phyloP scores from a whole-genome alignment of 345 rosid genomes.

The Cardiospermum halicacabum region DNA sequence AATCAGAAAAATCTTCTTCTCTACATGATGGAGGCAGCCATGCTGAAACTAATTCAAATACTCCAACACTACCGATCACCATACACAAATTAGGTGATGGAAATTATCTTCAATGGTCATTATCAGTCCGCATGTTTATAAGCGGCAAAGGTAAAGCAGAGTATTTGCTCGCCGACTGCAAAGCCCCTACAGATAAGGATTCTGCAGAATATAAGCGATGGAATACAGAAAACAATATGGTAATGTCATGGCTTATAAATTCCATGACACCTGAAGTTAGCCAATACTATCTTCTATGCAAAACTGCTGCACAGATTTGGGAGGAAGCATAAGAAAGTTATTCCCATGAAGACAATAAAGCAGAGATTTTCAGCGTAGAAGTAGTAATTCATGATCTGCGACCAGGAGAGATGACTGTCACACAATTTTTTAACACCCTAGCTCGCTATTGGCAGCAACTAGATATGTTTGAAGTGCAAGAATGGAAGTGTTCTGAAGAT shows the following conservation, averaged over 20 bases:
- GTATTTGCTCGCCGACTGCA: not conserved
- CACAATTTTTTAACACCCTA: not conserved
- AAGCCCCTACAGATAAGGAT: not conserved
- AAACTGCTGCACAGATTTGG: not conserved
- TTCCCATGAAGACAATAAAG: too few species aligned
- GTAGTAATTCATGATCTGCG: too few species aligned
- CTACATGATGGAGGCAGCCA: too few species aligned
- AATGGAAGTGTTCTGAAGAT: not conserved
- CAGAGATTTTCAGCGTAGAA: too few species aligned
- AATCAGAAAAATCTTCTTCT: too few species aligned
- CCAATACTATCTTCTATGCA: not conserved
- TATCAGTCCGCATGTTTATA: not conserved
- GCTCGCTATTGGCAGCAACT: not conserved
- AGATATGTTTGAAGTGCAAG: not conserved
- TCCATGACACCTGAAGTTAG: not conserved
- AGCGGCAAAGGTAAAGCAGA: not conserved
- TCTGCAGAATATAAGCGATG: not conserved
- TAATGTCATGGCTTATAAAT: not conserved
- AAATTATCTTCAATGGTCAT: not conserved
- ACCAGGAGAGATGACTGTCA: not conserved
- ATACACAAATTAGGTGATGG: not conserved
- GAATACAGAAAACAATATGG: not conserved
- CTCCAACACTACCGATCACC: not conserved
- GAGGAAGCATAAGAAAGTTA: not conserved
- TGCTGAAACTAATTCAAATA: too few species aligned